Base-by-base conservation (phyloP, 2,329 filamentous ascomycete species). In the Aspergillus sp. region DNA sequence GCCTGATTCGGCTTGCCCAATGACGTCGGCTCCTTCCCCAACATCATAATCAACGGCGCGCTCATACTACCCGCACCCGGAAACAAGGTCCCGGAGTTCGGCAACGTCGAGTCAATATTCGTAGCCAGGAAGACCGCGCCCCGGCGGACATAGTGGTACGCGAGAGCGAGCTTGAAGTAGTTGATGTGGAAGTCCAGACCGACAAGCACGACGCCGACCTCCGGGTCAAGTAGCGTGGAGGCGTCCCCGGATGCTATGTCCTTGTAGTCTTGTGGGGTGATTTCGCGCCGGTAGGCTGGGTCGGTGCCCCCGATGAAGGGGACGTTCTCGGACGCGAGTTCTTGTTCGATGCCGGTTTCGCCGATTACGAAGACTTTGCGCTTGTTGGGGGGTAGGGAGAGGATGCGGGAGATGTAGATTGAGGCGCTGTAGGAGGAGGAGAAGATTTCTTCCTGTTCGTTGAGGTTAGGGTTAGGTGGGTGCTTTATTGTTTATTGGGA, bases 1-100 rank as follows among this genome's bases (percentile, higher is more conserved):
- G 94, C 94, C 80, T 96, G 92, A 74, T 92, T 96, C 3, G 95
- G 95, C 80, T 99, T 99, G 0, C 95, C 95, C 42, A 98, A 80
- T 3, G 91, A 88, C 32, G 92, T 78, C 0, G 95, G 94, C 69
- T 90, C 83, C 73, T 86, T 78, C 3, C 83, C 79, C 3, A 85
- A 82, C 82, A 91, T 91, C 74, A 90, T 89, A 57, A 89, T 82
- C 61, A 99, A 78, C 2, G 92, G 91, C 25, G 91, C 87, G 53
- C 89, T 88, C 64, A 91, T 88, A 2, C 91, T 89, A 1, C 95
- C 95, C 0, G 95, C 95, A 6, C 95, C 95, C 1, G 95, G 92
- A 77, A 99, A 98, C 65, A 99, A 85, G 44, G 88, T 85, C 61
- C 90, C 87, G 62, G 88, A 87, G 76, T 87, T 90, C 0, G 95